Base-by-base conservation (phyloP, 2,329 filamentous ascomycete species). In the Stemphylium beticola region DNA sequence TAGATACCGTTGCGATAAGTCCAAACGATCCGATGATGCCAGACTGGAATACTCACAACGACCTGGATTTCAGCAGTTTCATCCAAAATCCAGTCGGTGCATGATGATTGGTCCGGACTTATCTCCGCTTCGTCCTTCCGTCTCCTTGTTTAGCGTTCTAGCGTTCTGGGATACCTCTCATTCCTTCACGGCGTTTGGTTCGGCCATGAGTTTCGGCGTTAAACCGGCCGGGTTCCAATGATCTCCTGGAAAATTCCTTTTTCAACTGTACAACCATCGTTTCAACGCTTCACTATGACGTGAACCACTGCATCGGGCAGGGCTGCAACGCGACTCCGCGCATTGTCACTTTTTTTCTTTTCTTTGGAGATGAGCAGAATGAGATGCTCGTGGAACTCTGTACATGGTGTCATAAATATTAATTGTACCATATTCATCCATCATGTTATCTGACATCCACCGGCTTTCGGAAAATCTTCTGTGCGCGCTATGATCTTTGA, bases 21-120 rank as follows among this genome's bases (percentile, higher is more conserved):
- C 62, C 65, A 18, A 64, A 61, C 36, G 69, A 70, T 34, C 67
- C 70, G 12, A 72, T 71, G 60, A 70, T 74, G 70, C 63, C 68
- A 8, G 68, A 70, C 49, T 74, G 73, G 72, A 74, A 71, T 45
- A 67, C 63, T 24, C 60, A 66, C 17, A 68, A 50, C 47, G 73
- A 76, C 26, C 42, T 76, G 47, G 73, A 76, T 38, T 74, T 76
- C 57, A 74, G 54, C 60, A 72, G 56, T 44, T 76, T 74, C 62
- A 69, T 76, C 56, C 62, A 73, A 49, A 74, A 73, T 57, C 69
- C 68, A 31, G 64, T 72, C 10, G 66, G 65, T 42, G 69, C 68
- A 52, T 74, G 60, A 71, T 59, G 51, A 70, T 61, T 60, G 51
- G 58, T 41, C 47, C 56, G 49, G 49, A 36, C 34, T 50, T 43